Percentiles rank a stretch among this genome's conserved stretches.
These are phyloP conservation scores for Boletus subparvulus DNA, from an alignment of 768 basidiomycete species.

Conservation along the genomic window DNA sequence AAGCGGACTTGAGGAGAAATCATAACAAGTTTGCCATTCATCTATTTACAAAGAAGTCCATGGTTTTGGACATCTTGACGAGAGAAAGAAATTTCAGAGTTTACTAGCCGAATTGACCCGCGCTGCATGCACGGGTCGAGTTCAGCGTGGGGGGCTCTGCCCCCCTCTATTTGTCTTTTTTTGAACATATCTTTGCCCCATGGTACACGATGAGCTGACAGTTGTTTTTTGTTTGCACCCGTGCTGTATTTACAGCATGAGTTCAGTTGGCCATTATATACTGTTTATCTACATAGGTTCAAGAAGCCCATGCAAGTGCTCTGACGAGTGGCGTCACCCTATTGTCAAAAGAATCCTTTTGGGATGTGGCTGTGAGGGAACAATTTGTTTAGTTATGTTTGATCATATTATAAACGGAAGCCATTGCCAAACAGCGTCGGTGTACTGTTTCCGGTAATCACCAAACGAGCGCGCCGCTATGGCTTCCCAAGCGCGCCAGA, in stretches of 20 bases:
- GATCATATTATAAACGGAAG: conserved; percentile 25
- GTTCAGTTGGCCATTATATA: no score
- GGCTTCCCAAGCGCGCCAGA: conserved; percentile 18
- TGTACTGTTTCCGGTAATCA: neutral
- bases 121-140: no score
- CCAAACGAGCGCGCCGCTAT: conserved; percentile 7
- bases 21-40: neutral
- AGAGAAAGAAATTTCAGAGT: neutral
- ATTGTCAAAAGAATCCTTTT: no score
- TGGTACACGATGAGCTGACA: no score
- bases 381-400: conserved; percentile 11
- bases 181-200: no score
- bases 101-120: neutral
- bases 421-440: conserved; percentile 21
- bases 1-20: conserved; percentile 66
- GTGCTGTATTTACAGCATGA: no score
- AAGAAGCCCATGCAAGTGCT: no score
- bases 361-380: no score
- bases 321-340: no score
- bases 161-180: no score
- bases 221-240: no score
- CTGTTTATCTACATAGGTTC: no score
- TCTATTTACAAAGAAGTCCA: neutral
- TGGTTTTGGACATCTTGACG: neutral
- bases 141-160: neutral